Evolutionary conservation across 306 rosid genomes (phyloP).

Genomic region (Chamaecrista fasciculata): DNA sequence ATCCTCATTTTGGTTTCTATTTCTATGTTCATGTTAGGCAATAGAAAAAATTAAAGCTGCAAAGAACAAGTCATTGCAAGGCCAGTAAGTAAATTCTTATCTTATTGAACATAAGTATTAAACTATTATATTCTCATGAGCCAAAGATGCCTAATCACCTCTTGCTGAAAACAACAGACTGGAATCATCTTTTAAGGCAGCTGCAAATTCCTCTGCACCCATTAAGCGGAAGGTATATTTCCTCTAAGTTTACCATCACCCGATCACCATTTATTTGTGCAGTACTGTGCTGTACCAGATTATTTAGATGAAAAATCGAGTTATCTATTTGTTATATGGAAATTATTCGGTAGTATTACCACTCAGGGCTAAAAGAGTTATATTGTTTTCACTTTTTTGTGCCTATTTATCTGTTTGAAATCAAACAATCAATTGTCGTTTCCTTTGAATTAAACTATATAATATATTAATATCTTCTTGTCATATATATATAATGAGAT

Average conservation of each 20-base stretch:
- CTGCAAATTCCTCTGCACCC: conserved; percentile 40
- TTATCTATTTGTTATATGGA: background rate
- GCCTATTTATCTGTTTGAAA: conserved; percentile 24
- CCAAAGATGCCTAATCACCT: background rate
- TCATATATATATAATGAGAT: background rate
- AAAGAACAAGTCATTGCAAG: conserved; percentile 84
- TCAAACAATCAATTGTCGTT: conserved; percentile 7
- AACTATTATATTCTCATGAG: background rate
- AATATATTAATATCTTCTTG: conserved; percentile 7
- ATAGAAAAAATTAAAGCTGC: conserved; percentile 89
- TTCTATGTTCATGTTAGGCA: conserved; percentile 49
- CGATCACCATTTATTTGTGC: background rate
- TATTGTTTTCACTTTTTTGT: background rate
- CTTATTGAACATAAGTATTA: background rate
- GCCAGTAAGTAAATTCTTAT: conserved; percentile 59
- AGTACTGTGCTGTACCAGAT: background rate
- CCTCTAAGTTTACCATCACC: background rate
- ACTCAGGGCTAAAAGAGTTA: conserved; percentile 8
- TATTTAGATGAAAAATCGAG: background rate
- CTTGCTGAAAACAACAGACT: conserved; percentile 32
- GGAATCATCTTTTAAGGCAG: conserved; percentile 58
- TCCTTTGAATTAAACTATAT: conserved; percentile 2
- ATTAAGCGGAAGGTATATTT: conserved; percentile 52
- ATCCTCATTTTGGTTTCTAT: conserved; percentile 25
- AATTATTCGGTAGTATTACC: background rate